Evolutionary conservation across 805 yeast genomes (phyloP).

Genomic region (Isabelozyma heimii): DNA sequence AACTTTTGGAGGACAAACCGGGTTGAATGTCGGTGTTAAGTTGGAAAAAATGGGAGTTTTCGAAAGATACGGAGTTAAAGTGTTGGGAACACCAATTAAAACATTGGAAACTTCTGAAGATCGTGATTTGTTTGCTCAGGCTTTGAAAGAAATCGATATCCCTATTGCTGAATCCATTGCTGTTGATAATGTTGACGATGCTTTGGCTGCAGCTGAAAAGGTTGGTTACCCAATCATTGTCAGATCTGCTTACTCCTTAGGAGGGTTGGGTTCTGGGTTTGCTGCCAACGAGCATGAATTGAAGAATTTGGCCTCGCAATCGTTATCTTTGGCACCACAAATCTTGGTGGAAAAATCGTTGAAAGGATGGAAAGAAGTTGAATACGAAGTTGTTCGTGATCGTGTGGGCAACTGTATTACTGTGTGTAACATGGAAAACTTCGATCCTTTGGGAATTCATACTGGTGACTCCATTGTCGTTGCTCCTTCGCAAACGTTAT

Average conservation of each 20-base stretch:
- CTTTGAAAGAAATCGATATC: constrained; percentile 89
- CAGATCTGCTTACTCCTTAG: constrained; percentile 95
- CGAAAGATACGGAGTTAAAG: constrained; percentile 87
- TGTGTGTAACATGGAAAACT: constrained; percentile 98
- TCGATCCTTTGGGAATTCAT: constrained; percentile 96
- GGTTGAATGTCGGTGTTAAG: constrained; percentile 91
- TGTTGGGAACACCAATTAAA: constrained; percentile 94
- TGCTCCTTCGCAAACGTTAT: constrained; percentile 96
- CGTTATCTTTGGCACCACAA: constrained; percentile 89
- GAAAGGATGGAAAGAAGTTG: constrained; percentile 99
- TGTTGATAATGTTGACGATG: constrained; percentile 89
- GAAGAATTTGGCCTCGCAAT: constrained; percentile 83
- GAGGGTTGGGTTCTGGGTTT: constrained; percentile 97
- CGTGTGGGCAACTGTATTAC: constrained; percentile 96
- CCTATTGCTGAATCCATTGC: constrained; percentile 98
- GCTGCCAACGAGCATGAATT: constrained; percentile 83
- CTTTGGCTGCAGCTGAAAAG: constrained; percentile 79
- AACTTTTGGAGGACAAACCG: constrained; percentile 99
- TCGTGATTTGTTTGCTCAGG: constrained; percentile 93
- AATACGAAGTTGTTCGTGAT: constrained; percentile 97
- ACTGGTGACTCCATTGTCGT: constrained; percentile 99
- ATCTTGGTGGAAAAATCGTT: constrained; percentile 93
- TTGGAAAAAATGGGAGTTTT: constrained; percentile 93
- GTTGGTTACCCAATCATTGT: constrained; percentile 97
- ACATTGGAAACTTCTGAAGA: constrained; percentile 97